Evolutionary conservation across 225 moss, liverwort and hornwort genomes (phyloP).

Genomic region (Sphagnum contortum): DNA sequence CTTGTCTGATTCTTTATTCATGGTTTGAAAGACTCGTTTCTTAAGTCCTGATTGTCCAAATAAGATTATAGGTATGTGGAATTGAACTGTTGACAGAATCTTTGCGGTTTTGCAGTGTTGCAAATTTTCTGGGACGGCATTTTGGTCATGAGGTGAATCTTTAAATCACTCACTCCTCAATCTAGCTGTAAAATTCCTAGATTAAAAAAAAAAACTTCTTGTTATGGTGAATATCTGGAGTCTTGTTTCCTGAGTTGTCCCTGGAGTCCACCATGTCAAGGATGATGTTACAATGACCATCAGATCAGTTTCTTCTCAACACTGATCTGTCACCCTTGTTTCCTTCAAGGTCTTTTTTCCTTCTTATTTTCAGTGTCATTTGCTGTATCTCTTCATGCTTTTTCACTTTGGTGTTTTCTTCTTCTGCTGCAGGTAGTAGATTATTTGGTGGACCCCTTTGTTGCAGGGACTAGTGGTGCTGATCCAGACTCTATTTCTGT

Average conservation of each 20-base stretch:
- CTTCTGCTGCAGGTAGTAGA: slow-evolving; percentile 51
- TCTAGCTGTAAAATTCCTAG: slow-evolving; percentile 7
- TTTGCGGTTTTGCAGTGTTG: slow-evolving; percentile 40
- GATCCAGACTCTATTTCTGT: slow-evolving; percentile 77
- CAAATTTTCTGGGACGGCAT: slow-evolving; percentile 66
- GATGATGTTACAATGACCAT: too few relatives aligned
- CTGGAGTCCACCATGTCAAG: too few relatives aligned
- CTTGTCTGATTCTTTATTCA: too few relatives aligned
- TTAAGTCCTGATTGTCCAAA: not conserved
- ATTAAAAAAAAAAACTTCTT: too few relatives aligned
- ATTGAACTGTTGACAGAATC: not conserved
- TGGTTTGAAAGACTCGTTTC: slow-evolving; percentile 10
- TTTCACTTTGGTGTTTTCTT: not conserved
- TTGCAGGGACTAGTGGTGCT: slow-evolving; percentile 86
- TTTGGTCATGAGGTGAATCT: slow-evolving; percentile 73
- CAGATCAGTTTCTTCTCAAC: too few relatives aligned
- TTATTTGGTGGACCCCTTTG: slow-evolving; percentile 75
- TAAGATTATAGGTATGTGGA: too few relatives aligned
- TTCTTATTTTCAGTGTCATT: too few relatives aligned
- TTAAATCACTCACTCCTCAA: slow-evolving; percentile 11
- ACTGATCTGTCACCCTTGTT: too few relatives aligned
- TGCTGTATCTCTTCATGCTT: not conserved
- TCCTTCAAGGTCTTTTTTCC: too few relatives aligned
- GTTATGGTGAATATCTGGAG: too few relatives aligned
- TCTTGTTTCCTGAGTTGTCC: too few relatives aligned